Conservation (phyloP, 805 yeast genomes). For the Starmerella potacharoeniae region DNA sequence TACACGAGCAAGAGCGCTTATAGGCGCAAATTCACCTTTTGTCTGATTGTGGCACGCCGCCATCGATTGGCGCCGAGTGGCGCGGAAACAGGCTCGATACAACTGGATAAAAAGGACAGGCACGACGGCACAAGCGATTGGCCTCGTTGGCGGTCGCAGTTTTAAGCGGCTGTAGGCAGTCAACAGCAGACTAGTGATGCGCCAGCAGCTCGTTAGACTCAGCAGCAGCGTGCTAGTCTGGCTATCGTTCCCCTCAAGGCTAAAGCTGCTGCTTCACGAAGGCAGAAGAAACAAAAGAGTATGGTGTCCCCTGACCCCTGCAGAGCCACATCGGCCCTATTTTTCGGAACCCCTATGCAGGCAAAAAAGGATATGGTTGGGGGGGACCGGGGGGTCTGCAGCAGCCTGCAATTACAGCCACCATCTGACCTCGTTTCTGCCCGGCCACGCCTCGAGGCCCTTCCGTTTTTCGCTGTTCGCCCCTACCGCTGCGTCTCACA, state of each 20-base stretch:
- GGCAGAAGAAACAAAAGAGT: neutral
- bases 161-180: neutral
- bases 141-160: neutral
- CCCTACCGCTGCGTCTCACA: neutral
- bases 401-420: neutral
- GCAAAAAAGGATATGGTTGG: neutral
- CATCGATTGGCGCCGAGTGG: neutral
- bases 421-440: neutral
- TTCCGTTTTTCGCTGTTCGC: neutral
- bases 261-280: neutral
- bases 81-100: neutral
- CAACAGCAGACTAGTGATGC: neutral
- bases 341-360: neutral
- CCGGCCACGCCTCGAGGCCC: neutral
- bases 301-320: conserved; percentile 3
- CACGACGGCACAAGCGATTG: neutral
- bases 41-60: neutral
- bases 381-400: neutral
- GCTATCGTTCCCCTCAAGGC: neutral
- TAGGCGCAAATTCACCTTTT: neutral
- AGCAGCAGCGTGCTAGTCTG: neutral
- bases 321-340: neutral
- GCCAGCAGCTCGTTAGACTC: neutral
- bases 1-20: neutral
- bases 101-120: neutral